A percentile compares a stretch with the other conserved stretches of the same genome.
phyloP scores from a whole-genome alignment of 1,284 basidiomycete genomes.

The Pholiota adiposa region DNA sequence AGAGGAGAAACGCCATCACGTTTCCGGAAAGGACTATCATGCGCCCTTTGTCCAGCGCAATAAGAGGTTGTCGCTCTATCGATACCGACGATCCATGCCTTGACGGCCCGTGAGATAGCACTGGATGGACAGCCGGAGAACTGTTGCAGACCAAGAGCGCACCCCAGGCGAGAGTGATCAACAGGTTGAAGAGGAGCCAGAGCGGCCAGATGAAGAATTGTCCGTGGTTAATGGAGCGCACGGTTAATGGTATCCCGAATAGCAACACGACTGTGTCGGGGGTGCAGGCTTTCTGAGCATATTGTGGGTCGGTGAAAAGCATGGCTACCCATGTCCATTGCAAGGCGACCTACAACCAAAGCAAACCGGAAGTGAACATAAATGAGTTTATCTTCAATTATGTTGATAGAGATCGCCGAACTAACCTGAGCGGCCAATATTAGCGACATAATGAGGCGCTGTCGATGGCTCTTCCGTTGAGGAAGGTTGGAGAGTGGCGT shows the following conservation, averaged over 20 bases:
- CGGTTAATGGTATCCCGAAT: slow-evolving; percentile 14
- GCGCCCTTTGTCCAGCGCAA: slow-evolving; percentile 6
- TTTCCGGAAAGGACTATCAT: slow-evolving; percentile 12
- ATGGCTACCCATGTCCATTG: slow-evolving; percentile 20
- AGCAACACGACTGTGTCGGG: slow-evolving; percentile 16
- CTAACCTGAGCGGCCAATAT: slow-evolving; percentile 23
- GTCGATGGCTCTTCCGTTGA: slow-evolving; percentile 18
- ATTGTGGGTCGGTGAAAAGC: slow-evolving; percentile 19
- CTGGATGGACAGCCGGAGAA: slow-evolving; percentile 18
- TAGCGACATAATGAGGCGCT: slow-evolving; percentile 22
- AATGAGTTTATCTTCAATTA: not conserved
- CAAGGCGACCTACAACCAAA: slow-evolving; percentile 10
- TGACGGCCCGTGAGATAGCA: slow-evolving; percentile 16
- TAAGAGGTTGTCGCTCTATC: not conserved
- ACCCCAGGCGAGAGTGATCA: slow-evolving; percentile 18
- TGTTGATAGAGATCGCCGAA: not conserved
- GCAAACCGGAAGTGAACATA: not conserved
- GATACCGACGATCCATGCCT: not conserved
- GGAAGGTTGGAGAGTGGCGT: slow-evolving; percentile 17
- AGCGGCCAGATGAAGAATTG: slow-evolving; percentile 15
- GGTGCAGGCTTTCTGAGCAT: slow-evolving; percentile 19
- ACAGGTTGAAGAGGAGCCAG: slow-evolving; percentile 21
- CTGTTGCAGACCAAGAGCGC: slow-evolving; percentile 18
- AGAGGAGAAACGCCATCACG: slow-evolving; percentile 13
- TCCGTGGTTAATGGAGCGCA: slow-evolving; percentile 9